Percentiles rank a stretch among this genome's conserved stretches.
phyloP scores from a whole-genome alignment of 2,329 filamentous ascomycete species.

The Orbilia quercus region DNA sequence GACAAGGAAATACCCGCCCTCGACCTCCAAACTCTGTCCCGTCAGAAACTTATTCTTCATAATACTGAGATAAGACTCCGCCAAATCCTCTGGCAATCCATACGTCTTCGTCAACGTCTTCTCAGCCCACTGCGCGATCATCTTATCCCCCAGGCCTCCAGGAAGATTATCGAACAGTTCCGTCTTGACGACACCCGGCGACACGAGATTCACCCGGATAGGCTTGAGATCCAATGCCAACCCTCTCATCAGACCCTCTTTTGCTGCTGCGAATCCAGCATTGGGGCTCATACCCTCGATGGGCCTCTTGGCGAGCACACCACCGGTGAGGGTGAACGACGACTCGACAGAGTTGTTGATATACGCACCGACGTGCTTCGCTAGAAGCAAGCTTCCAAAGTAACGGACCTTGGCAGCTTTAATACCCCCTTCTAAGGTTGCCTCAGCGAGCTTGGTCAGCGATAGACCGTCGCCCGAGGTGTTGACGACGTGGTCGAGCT shows the following conservation, averaged over 20 bases:
- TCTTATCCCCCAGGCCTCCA: slow-evolving; percentile 52
- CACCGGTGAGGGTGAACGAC: slow-evolving; percentile 71
- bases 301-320: slow-evolving; percentile 68
- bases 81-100: slow-evolving; percentile 31
- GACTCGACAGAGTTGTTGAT: slow-evolving; percentile 64
- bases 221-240: slow-evolving; percentile 74
- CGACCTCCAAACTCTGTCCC: slow-evolving; percentile 28
- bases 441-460: slow-evolving; percentile 63
- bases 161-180: slow-evolving; percentile 63
- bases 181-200: slow-evolving; percentile 69
- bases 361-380: slow-evolving; percentile 66
- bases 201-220: slow-evolving; percentile 72
- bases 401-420: slow-evolving; percentile 67
- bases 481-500: slow-evolving; percentile 70
- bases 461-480: slow-evolving; percentile 68
- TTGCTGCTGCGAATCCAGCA: slow-evolving; percentile 65
- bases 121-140: slow-evolving; percentile 57
- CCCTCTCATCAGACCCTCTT: slow-evolving; percentile 68
- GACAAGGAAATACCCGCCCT: slow-evolving; percentile 39
- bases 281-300: slow-evolving; percentile 65
- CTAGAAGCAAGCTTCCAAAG: slow-evolving; percentile 68
- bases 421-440: slow-evolving; percentile 63
- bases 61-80: slow-evolving; percentile 38
- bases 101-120: slow-evolving; percentile 25
- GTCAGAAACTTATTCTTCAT: slow-evolving; percentile 44